Percentiles rank a stretch among this genome's conserved stretches.
Evolutionary conservation across 495 filamentous ascomycete species (phyloP).

Genomic region (Trichoderma virens): DNA sequence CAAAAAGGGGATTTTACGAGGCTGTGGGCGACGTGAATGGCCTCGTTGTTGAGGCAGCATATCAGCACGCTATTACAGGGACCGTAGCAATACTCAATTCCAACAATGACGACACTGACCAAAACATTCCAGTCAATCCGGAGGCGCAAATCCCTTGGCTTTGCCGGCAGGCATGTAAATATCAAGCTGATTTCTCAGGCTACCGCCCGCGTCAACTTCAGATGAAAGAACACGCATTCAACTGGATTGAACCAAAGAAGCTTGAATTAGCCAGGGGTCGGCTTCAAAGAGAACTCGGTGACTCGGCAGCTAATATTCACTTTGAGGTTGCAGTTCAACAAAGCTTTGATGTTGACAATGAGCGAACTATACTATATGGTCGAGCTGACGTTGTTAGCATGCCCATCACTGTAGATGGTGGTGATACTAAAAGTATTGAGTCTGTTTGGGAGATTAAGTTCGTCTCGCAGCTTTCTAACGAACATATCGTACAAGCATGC

Average conservation of each 20-base stretch:
- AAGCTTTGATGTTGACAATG: conserved; percentile 6
- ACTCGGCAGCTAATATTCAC: not conserved
- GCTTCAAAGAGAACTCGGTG: conserved; percentile 6
- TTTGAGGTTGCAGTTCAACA: conserved; percentile 4
- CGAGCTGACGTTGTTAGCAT: conserved; percentile 7
- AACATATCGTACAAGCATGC: conserved; percentile 14
- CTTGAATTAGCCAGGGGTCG: not conserved
- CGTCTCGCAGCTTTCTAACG: conserved; percentile 13
- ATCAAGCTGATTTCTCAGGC: conserved; percentile 8
- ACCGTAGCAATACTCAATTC: conserved; percentile 3
- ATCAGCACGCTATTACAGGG: conserved; percentile 10
- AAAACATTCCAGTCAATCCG: not conserved
- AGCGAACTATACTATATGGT: conserved; percentile 7
- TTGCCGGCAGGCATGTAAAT: conserved; percentile 9
- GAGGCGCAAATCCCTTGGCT: conserved; percentile 7
- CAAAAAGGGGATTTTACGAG: conserved; percentile 1
- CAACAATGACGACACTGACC: not conserved
- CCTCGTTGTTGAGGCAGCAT: conserved; percentile 13
- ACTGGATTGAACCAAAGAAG: conserved; percentile 8
- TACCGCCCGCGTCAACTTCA: conserved; percentile 10
- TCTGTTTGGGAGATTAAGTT: conserved; percentile 16
- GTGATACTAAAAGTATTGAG: conserved; percentile 9
- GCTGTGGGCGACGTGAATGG: conserved; percentile 16
- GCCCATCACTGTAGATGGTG: not conserved
- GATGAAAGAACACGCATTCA: conserved; percentile 8